Conservation (phyloP, 2,329 filamentous ascomycete genomes). For the Xylariaceae sp. region DNA sequence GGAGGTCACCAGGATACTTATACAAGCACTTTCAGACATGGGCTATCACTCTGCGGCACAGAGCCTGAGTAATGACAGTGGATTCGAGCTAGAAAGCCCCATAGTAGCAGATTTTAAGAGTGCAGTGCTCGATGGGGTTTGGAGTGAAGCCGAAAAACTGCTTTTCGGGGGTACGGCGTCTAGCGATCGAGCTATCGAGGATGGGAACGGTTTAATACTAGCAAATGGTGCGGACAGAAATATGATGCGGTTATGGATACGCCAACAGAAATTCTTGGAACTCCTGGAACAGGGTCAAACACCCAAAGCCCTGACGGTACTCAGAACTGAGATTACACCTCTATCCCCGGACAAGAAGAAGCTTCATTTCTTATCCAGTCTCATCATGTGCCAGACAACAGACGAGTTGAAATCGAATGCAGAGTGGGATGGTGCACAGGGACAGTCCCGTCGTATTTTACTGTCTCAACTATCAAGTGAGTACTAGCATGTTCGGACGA, state of each 20-base stretch:
- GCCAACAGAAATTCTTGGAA: constrained; percentile 95
- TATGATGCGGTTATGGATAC: constrained; percentile 83
- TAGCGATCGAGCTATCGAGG: constrained; percentile 36
- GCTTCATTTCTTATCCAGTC: constrained; percentile 81
- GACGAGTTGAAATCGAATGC: constrained; percentile 78
- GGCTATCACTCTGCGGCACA: constrained; percentile 80
- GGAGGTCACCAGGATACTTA: constrained; percentile 89
- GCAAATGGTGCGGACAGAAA: constrained; percentile 74
- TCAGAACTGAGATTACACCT: constrained; percentile 85
- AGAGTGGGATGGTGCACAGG: constrained; percentile 81
- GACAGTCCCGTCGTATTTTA: constrained; percentile 72
- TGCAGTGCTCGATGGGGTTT: constrained; percentile 78
- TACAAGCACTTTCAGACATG: constrained; percentile 87
- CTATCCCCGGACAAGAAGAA: constrained; percentile 76
- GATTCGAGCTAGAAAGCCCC: constrained; percentile 82
- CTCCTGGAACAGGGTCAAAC: constrained; percentile 78
- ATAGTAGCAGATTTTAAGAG: constrained; percentile 84
- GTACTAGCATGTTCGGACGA: constrained; percentile 32
- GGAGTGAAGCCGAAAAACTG: constrained; percentile 82
- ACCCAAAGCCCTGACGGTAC: constrained; percentile 74
- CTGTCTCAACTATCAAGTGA: constrained; percentile 83
- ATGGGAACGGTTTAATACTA: constrained; percentile 68
- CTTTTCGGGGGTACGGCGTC: constrained; percentile 60
- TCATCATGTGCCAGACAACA: constrained; percentile 84
- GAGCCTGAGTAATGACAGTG: constrained; percentile 77